Base-by-base conservation (phyloP, 2,329 filamentous ascomycete species). In the Paracamarosporium sp. region DNA sequence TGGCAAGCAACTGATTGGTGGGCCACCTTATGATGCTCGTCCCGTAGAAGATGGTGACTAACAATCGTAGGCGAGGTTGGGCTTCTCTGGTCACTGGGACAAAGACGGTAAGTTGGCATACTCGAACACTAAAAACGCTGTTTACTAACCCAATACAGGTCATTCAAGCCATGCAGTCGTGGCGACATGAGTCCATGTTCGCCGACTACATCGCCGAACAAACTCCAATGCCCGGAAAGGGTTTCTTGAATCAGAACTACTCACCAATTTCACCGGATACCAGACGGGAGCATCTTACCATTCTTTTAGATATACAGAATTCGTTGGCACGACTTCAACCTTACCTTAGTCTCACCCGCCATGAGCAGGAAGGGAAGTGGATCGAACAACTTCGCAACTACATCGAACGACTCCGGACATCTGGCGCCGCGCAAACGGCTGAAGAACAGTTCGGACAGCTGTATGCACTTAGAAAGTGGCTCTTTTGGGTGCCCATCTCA, bases 1-100 rank as follows among this genome's bases (percentile, higher is more conserved):
- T 98, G 95, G 93, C 94, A 98, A 80, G 91, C 92, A 55, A 95
- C 90, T 59, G 94, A 98, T 81, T 98, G 93, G 94, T 96, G 85
- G 83, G 89, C 20, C 17, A 28, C 11, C 28, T 17, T 4, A 15
- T 8, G 12, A 35, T 33, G 22, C 40, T 44, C 12, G n/a, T n/a
- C 25, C 47, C 20, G 3, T 15, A 9, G 24, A 11, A n/a, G 35
- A 27, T 38, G 13, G 41, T 70, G 38, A 69, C 62, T 15, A 30
- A 25, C 20, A 36, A 30, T 33, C 53, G 33, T 51, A 96, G 93
- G 91, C 89, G 90, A 76, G 91, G 89, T 78, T 98, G 94, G 94
- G 92, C 90, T 62, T 93, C 93, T 65, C 82, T 97, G 59, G 95
- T 97, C 83, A 91, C 94, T 71, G 94, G 93, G 58, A 93, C 93